These are phyloP conservation scores for Bothia castanella DNA, from an alignment of 1,284 basidiomycete species.

Conservation along the genomic window DNA sequence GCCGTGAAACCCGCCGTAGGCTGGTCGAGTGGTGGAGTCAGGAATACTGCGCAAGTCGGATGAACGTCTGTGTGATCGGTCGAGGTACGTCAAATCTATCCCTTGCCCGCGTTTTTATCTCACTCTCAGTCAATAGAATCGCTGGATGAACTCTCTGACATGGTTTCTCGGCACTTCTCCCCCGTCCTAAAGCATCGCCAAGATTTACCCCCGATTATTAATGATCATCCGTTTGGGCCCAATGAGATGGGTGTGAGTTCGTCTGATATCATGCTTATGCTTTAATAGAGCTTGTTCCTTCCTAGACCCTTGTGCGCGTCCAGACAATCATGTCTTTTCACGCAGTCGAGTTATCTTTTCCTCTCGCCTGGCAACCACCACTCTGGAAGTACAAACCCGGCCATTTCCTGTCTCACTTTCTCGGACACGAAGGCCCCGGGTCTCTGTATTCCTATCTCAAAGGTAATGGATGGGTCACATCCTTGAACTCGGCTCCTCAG, in stretches of 20 bases:
- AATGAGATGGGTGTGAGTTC: conserved; percentile 71
- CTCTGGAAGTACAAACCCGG: conserved; percentile 83
- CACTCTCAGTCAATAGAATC: conserved; percentile 53
- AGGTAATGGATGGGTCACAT: conserved; percentile 86
- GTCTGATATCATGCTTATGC: background rate
- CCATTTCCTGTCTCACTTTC: conserved; percentile 78
- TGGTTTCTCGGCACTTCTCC: conserved; percentile 75
- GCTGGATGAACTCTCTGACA: conserved; percentile 70
- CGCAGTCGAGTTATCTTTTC: conserved; percentile 85
- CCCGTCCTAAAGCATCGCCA: conserved; percentile 69
- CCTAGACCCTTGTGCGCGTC: conserved; percentile 76
- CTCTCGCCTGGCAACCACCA: conserved; percentile 79
- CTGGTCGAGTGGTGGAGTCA: conserved; percentile 93
- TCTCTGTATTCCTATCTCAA: conserved; percentile 93
- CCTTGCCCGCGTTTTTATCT: background rate
- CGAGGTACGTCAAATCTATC: conserved; percentile 53
- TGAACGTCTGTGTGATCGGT: conserved; percentile 89
- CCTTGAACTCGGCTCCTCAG: conserved; percentile 71
- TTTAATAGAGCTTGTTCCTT: background rate
- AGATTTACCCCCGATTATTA: conserved; percentile 64
- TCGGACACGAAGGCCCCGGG: conserved; percentile 96
- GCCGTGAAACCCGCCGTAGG: conserved; percentile 85
- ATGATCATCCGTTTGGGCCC: conserved; percentile 73
- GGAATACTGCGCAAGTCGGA: conserved; percentile 92
- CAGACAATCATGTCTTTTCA: conserved; percentile 93